Evolutionary conservation across 2,329 filamentous ascomycete genomes (phyloP), one percentile per base, ranked within the genome.

Genomic region (Aspergillus sp.): DNA sequence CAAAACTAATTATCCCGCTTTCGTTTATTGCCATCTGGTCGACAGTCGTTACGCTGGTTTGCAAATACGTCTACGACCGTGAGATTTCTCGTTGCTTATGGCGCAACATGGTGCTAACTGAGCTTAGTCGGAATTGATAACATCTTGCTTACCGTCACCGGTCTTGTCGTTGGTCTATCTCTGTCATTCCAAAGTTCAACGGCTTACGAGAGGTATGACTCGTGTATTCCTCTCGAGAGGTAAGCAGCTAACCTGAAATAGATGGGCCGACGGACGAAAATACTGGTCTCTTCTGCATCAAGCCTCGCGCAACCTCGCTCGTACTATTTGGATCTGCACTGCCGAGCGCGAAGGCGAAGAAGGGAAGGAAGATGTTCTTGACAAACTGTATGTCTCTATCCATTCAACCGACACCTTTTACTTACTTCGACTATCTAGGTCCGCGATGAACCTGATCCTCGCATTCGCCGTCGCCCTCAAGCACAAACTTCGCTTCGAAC

Each of bases 401-500:
- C 11, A 3, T 3, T 32, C 16, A 42, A 18, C 16, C 3, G 16
- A 18, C 16, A 16, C 2, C 16, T 4, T n/a, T n/a, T 42, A 42
- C 16, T 42, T 6, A 42, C 36, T 7, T 16, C 6, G 16, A n/a
- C 14, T 2, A 1, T n/a, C 4, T n/a, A 72, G 69, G 39, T 87
- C 87, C 16, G 87, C 87, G 5, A 85, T 95, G 74, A 94, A 95
- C 72, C 81, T 95, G 5, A 82, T 95, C 63, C 84, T 91, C 24
- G 89, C 90, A 2, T 95, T 90, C 67, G 84, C 90, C n/a, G 81
- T 90, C n/a, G 78, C 91, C 1, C 81, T 96, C 60, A 94, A 94
- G 78, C 91, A 95, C 77, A 88, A 87, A 68, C 84, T 96, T 32
- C 90, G 91, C 29, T 94, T 94, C 73, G 91, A 96, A 73, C 91